Evolutionary conservation across 2,329 filamentous ascomycete species (phyloP), one percentile per base, ranked within the genome.

Genomic region (Arthrobotrys sphaeroides): DNA sequence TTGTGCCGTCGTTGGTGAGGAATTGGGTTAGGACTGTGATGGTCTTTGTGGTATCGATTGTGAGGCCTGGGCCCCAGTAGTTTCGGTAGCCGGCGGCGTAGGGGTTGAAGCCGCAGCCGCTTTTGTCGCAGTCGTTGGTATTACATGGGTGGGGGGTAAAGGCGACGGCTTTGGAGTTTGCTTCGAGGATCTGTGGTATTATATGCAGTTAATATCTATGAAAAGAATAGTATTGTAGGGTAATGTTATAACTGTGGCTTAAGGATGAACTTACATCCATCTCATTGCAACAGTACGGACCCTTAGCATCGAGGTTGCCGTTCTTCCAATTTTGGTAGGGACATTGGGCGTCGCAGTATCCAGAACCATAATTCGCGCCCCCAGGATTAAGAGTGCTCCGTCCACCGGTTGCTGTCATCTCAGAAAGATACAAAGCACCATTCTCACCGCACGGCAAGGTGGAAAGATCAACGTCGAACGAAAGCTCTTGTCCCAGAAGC

Each of bases 201-300:
- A 42, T 65, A 13, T 13, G 26, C 2, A 18, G 18, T 28, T 24
- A n/a, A 20, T 22, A 33, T 47, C 20, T n/a, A n/a, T n/a, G n/a
- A n/a, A n/a, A n/a, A n/a, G n/a, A n/a, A n/a, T n/a, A n/a, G n/a
- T n/a, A n/a, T n/a, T n/a, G n/a, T n/a, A n/a, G n/a, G n/a, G n/a
- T n/a, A n/a, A n/a, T n/a, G n/a, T n/a, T n/a, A n/a, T n/a, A n/a
- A n/a, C n/a, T n/a, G n/a, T n/a, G n/a, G n/a, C 2, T 57, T 31
- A 9, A 6, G 22, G 24, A 42, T 2, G 16, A 28, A 24, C 62
- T 22, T 69, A 87, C 86, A 73, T 87, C 86, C 80, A 87, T 84
- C 79, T 87, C 86, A 77, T 85, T 86, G 78, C 86, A 87, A 83
- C 86, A 87, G 1, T 83, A 81, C 22, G 64, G 20, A 1, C 72